These are phyloP conservation scores for Krasilnikovozyma curviuscula DNA, from an alignment of 768 basidiomycete genomes.

Conservation along the genomic window DNA sequence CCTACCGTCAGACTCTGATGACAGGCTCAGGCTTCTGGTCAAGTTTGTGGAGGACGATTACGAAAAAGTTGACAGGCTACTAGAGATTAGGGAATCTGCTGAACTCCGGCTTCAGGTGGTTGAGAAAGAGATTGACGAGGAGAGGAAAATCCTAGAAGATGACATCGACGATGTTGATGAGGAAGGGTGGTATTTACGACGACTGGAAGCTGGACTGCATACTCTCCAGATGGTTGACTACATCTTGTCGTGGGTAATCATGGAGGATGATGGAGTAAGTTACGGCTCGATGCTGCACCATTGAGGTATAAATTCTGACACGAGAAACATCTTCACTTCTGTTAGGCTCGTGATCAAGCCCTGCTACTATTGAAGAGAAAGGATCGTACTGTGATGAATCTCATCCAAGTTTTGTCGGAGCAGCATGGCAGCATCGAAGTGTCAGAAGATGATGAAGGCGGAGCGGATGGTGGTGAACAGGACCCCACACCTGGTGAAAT, in stretches of 20 bases:
- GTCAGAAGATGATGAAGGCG: conserved; percentile 20
- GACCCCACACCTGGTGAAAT: conserved; percentile 46
- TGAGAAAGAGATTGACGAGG: conserved; percentile 48
- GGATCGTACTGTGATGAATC: conserved; percentile 47
- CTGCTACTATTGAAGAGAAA: conserved; percentile 55
- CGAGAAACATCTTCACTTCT: not conserved
- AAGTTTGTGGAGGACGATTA: conserved; percentile 90
- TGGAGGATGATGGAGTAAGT: conserved; percentile 95
- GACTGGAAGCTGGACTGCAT: conserved; percentile 70
- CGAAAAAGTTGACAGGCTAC: conserved; percentile 80
- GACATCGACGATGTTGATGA: conserved; percentile 42
- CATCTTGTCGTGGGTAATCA: conserved; percentile 78
- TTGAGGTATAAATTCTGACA: not conserved
- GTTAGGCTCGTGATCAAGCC: conserved; percentile 57
- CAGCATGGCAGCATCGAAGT: conserved; percentile 53
- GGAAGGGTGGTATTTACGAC: conserved; percentile 63
- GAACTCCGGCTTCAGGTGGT: conserved; percentile 39
- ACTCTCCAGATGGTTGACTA: conserved; percentile 83
- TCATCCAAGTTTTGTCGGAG: conserved; percentile 50
- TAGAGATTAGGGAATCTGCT: conserved; percentile 65
- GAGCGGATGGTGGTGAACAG: conserved; percentile 23
- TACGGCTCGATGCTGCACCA: not conserved
- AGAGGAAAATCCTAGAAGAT: conserved; percentile 49
- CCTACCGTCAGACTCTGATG: conserved; percentile 62
- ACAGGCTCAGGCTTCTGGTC: conserved; percentile 58